These are phyloP conservation scores for Grosmannia penicillata DNA, from an alignment of 2,329 filamentous ascomycete genomes.

Conservation along the genomic window DNA sequence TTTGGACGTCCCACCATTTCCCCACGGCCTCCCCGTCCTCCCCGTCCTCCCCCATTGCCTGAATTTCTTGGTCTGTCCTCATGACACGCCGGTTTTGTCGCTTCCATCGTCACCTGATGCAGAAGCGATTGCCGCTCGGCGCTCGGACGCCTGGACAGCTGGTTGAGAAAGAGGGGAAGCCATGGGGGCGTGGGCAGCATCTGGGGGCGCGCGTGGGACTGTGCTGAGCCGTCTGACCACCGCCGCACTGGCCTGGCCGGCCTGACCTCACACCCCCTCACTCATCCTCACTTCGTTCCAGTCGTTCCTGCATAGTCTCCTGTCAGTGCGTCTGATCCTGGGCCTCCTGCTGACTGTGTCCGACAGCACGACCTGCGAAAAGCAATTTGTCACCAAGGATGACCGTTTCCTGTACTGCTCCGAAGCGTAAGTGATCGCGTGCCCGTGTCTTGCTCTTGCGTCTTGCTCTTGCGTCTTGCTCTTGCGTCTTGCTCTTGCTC, in stretches of 20 bases:
- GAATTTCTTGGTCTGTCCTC: slow-evolving; percentile 8
- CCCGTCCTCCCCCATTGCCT: slow-evolving; percentile 8
- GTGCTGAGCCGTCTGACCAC: background rate
- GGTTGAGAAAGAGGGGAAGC: slow-evolving; percentile 13
- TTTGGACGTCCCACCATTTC: slow-evolving; percentile 1
- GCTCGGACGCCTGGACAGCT: slow-evolving; percentile 4
- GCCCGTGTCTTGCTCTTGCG: too few species aligned
- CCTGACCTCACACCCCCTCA: background rate
- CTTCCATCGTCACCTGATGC: slow-evolving; percentile 19
- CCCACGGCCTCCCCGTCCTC: too few species aligned
- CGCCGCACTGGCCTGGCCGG: slow-evolving; percentile 1
- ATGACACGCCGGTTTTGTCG: slow-evolving; percentile 8
- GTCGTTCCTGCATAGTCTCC: slow-evolving; percentile 4
- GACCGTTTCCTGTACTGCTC: slow-evolving; percentile 48
- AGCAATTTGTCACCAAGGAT: slow-evolving; percentile 46
- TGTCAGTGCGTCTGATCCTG: background rate
- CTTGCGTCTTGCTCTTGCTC: too few species aligned
- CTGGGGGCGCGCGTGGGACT: background rate
- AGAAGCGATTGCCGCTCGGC: slow-evolving; percentile 13
- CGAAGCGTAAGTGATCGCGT: slow-evolving; percentile 34
- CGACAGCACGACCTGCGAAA: slow-evolving; percentile 51
- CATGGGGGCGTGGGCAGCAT: slow-evolving; percentile 1
- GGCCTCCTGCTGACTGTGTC: slow-evolving; percentile 3
- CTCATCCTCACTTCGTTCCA: background rate
- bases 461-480: too few species aligned